Percentiles rank a stretch among this genome's conserved stretches.
These are phyloP conservation scores for Leonotis leonurus DNA, from an alignment of 257 asterid species.

Conservation along the genomic window DNA sequence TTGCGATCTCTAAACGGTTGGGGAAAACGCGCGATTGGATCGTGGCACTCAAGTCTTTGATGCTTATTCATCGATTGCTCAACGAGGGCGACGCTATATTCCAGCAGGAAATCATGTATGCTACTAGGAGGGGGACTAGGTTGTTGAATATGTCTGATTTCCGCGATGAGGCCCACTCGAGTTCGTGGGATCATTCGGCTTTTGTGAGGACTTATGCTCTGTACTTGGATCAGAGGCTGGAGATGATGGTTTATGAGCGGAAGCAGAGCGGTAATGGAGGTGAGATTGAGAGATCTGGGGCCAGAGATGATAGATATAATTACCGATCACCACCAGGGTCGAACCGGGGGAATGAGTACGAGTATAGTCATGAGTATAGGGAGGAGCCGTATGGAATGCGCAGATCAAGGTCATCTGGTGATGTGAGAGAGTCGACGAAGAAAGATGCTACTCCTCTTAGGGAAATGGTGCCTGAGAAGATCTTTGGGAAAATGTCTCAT, in stretches of 20 bases:
- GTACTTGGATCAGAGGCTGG: slow-evolving; percentile 69
- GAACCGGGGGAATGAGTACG: slow-evolving; percentile 40
- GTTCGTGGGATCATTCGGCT: too few relatives aligned
- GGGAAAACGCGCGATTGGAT: slow-evolving; percentile 82
- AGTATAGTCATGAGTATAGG: slow-evolving; percentile 29
- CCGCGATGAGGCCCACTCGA: slow-evolving; percentile 80
- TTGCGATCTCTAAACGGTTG: slow-evolving; percentile 43
- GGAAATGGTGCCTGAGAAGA: slow-evolving; percentile 58
- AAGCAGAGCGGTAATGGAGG: slow-evolving; percentile 36
- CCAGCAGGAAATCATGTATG: too few relatives aligned
- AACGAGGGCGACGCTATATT: slow-evolving; percentile 51
- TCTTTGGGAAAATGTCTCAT: slow-evolving; percentile 68
- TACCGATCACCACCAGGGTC: slow-evolving; percentile 47
- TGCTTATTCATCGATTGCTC: slow-evolving; percentile 56
- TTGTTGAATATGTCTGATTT: slow-evolving; percentile 64
- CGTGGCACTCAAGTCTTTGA: slow-evolving; percentile 66
- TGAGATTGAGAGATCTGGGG: slow-evolving; percentile 30
- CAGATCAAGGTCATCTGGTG: slow-evolving; percentile 59
- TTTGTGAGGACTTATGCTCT: slow-evolving; percentile 56
- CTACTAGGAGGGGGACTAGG: slow-evolving; percentile 63
- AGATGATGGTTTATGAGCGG: slow-evolving; percentile 46
- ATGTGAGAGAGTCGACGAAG: slow-evolving; percentile 42
- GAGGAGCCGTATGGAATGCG: slow-evolving; percentile 58
- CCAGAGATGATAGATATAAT: slow-evolving; percentile 34
- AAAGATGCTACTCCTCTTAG: slow-evolving; percentile 61